Evolutionary conservation across 225 moss, liverwort and hornwort species (phyloP), one percentile per base, ranked within the genome.

Genomic region (Anthoceros angustus): DNA sequence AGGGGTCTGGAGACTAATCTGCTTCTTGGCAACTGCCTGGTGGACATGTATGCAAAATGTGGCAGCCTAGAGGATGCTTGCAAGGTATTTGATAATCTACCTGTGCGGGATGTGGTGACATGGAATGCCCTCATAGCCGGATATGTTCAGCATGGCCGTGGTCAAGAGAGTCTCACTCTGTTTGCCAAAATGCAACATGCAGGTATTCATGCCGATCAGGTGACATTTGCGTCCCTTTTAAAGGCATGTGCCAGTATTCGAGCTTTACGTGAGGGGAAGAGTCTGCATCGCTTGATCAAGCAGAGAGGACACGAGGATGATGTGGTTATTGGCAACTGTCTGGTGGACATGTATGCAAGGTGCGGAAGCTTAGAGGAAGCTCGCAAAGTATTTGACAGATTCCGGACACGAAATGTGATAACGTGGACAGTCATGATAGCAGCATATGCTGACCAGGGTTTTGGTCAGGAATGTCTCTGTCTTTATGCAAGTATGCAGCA

Each of bases 1-100:
- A 23, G 55, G 18, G 14, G 7, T 6, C 5, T 18, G 7, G 55
- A 20, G 55, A 18, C 55, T 55, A 55, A 55, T 15, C 7, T 6
- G 0, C 23, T 55, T 15, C n/a, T 55, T 20, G 55, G 12, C 55
- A 55, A 55, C n/a, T 55, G 55, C 23, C 23, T 55, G 23, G 14
- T 55, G 14, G 55, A 55, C n/a, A 55, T 55, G 55, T 55, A 9
- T 15, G 55, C 55, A 20, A 55, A 55, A 55, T 55, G 55, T 55
- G 55, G 55, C 7, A 55, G 55, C 14, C 16, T 55, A 5, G 55
- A 18, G 55, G 55, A 55, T 55, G 55, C 55, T 18, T 23, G 55
- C 55, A 55, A 23, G 14, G 16, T 55, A 1, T 55, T 55, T 55
- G 55, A 55, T 12, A 0, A 18, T 55, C 23, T 20, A 23, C n/a